Base-by-base conservation (phyloP, 495 filamentous ascomycete species). In the Penicillium cosmopolitanum region DNA sequence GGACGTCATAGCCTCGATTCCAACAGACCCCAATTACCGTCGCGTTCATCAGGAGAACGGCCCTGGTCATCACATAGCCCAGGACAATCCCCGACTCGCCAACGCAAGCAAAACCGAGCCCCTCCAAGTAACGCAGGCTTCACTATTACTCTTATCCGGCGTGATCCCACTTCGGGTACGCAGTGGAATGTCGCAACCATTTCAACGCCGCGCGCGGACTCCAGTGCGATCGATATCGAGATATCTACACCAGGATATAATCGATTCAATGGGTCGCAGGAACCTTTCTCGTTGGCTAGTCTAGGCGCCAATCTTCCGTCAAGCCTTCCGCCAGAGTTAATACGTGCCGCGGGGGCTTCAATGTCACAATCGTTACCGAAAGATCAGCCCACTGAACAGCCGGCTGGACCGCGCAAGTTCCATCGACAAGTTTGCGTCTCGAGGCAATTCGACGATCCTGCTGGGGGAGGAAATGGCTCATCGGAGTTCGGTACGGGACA, bases 101-200 rank as follows among this genome's bases (percentile, higher is more conserved):
- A 50, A 15, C 50, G 40, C 33, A 51, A 28, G 40, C 10, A 47
- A n/a, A 18, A 31, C 15, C 44, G 38, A 4, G 51, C 35, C 13
- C 50, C 51, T 46, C 55, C 11, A 28, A 65, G 34, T 48, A 55
- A 65, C 56, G 25, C 67, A 12, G 70, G 73, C 7, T 75, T 86
- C 80, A 85, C 86, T n/a, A 82, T 97, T 33, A 96, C 90, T 0
- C 75, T 98, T 12, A 96, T 98, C 53, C 89, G 95, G 13, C 89
- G 95, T 35, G 92, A 97, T 73, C 89, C 92, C 3, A 78, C 84
- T 1, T 87, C 88, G 25, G 86, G 87, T 11, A 82, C 80, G 40
- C 95, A 98, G 70, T 96, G 91, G 91, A 97, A 97, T 63, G 86
- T 97, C 28, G 92, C 89, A 5, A 89, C 77, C 43, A 85, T 96